These are phyloP conservation scores for Suhomyces atakaporum DNA, from an alignment of 1,139 yeast species.

Conservation along the genomic window DNA sequence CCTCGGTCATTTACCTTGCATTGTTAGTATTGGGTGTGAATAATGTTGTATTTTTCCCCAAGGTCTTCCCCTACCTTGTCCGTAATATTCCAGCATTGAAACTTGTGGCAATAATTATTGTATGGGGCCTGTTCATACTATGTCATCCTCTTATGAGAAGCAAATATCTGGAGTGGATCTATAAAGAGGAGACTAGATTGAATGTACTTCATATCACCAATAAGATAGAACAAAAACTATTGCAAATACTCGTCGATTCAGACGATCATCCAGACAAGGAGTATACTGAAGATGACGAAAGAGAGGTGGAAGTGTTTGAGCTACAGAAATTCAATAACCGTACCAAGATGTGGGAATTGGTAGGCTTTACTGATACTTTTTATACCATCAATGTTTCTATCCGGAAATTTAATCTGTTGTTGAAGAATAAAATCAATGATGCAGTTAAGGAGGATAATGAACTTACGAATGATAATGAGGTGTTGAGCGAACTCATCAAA, in stretches of 20 bases:
- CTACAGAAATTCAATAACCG: constrained; percentile 57
- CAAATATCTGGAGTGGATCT: constrained; percentile 43
- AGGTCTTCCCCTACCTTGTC: constrained; percentile 30
- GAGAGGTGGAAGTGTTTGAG: constrained; percentile 66
- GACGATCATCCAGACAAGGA: background rate
- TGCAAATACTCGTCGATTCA: constrained; percentile 25
- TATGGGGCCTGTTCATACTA: constrained; percentile 54
- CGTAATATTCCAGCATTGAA: constrained; percentile 39
- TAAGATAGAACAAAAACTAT: constrained; percentile 43
- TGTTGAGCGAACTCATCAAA: constrained; percentile 6
- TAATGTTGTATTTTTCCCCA: constrained; percentile 36
- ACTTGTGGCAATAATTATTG: constrained; percentile 31
- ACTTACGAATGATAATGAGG: constrained; percentile 1
- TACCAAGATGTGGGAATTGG: constrained; percentile 58
- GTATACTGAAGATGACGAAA: constrained; percentile 4
- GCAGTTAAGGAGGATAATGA: constrained; percentile 10
- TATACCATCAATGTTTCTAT: constrained; percentile 46
- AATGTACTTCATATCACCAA: constrained; percentile 48
- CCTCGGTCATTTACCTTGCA: constrained; percentile 52
- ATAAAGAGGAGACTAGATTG: constrained; percentile 64
- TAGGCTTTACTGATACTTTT: constrained; percentile 58
- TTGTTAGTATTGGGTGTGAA: constrained; percentile 29
- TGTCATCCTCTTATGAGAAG: constrained; percentile 60
- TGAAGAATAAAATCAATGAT: constrained; percentile 11
- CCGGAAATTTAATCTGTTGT: constrained; percentile 20